Percentiles rank a stretch among this genome's conserved stretches.
Evolutionary conservation across 306 rosid genomes (phyloP).

Genomic region (Cucumis melo): DNA sequence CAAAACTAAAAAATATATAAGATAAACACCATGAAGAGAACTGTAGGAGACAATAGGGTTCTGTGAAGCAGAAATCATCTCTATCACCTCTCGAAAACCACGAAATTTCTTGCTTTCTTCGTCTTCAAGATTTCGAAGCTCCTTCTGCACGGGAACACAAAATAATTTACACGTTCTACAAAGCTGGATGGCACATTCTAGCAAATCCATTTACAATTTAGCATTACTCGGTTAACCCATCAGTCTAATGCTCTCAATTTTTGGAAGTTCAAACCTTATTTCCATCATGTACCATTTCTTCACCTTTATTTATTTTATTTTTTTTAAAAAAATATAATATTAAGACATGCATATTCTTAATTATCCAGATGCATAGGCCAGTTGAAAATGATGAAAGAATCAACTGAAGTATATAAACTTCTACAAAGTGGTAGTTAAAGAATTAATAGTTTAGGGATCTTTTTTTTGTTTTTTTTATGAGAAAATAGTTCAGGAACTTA

Average conservation of each 20-base stretch:
- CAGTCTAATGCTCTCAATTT: neutral
- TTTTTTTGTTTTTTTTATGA: too few species aligned
- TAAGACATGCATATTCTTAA: neutral
- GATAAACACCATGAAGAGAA: slow-evolving; percentile 73
- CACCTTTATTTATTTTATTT: neutral
- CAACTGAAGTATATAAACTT: neutral
- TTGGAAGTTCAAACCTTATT: neutral
- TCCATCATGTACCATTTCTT: neutral
- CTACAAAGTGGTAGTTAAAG: neutral
- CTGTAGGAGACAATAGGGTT: slow-evolving; percentile 86
- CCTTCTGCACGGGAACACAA: slow-evolving; percentile 29
- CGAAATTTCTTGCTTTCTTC: slow-evolving; percentile 51
- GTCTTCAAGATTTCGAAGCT: slow-evolving; percentile 42
- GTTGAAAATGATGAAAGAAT: neutral
- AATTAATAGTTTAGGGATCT: neutral
- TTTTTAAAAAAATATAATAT: neutral
- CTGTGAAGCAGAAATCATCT: slow-evolving; percentile 91
- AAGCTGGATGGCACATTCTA: neutral
- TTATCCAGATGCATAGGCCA: neutral
- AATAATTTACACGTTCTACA: slow-evolving; percentile 5
- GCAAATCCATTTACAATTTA: neutral
- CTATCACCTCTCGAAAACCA: slow-evolving; percentile 97
- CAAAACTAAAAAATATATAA: slow-evolving; percentile 17
- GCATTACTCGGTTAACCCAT: neutral
- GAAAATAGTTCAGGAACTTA: neutral